Evolutionary conservation across 2,329 filamentous ascomycete species (phyloP), one percentile per base, ranked within the genome.

Genomic region (Daldinia sp.): DNA sequence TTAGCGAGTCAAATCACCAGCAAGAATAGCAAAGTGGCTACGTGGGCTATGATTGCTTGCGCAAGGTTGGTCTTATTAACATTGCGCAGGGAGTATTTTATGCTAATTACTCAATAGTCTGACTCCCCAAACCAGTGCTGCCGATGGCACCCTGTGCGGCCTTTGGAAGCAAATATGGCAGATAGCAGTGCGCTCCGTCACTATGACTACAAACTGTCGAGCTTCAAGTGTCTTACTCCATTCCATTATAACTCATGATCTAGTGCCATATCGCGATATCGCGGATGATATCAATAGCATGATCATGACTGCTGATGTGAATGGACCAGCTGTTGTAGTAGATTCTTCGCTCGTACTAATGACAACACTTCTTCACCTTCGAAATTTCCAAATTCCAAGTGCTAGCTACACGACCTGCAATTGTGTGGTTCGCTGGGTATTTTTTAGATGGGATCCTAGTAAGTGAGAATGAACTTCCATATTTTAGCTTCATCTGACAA

Each of bases 31-130:
- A 76, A 77, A 7, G 80, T 89, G 37, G 85, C 89, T 6, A 92
- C 89, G 0, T 99, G 95, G 95, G 90, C 93, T 15, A 87, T 96
- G 80, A 76, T 97, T 53, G 90, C 89, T n/a, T 87, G 93, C 73
- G 83, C 92, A 65, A 92, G 91, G 92, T 94, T 79, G 73, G 83
- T 77, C 21, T 27, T 49, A 11, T 19, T 2, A 47, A 29, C 3
- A 52, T 58, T 10, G 25, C 39, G 0, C 23, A 21, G n/a, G n/a
- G n/a, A 25, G 52, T 34, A 10, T 10, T 34, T 35, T 45, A 48
- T 27, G 62, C 56, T 67, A 65, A 69, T 29, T 19, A 3, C 56
- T n/a, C 49, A 19, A 5, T 66, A 85, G 83, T 68, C 82, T 84
- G 70, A 79, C 83, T 27, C 70, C 78, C 47, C 80, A 84, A 66